These are phyloP conservation scores for Xerocomellus amylosporus DNA, from an alignment of 768 basidiomycete genomes.

Conservation along the genomic window DNA sequence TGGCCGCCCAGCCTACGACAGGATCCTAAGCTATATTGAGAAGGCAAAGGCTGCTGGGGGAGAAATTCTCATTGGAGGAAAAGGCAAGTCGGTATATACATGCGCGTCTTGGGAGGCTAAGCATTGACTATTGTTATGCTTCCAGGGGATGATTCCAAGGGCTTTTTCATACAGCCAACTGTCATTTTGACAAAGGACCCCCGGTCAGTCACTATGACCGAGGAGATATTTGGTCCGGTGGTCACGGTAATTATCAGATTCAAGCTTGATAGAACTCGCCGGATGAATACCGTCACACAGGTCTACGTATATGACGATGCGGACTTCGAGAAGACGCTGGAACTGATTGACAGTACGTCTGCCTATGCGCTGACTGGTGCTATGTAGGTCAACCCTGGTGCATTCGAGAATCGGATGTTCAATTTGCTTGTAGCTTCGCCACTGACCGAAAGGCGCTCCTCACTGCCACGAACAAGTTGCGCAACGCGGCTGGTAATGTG, in stretches of 20 bases:
- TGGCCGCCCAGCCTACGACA: slow-evolving; percentile 85
- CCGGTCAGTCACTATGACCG: slow-evolving; percentile 80
- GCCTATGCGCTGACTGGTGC: slow-evolving; percentile 93
- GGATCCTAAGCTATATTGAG: slow-evolving; percentile 75
- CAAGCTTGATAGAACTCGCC: background rate
- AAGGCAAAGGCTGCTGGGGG: slow-evolving; percentile 89
- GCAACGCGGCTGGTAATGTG: slow-evolving; percentile 92
- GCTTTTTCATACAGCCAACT: slow-evolving; percentile 93
- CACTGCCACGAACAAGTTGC: slow-evolving; percentile 74
- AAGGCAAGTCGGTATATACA: slow-evolving; percentile 42
- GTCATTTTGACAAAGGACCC: slow-evolving; percentile 93
- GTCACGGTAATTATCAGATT: slow-evolving; percentile 59
- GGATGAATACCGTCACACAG: slow-evolving; percentile 35
- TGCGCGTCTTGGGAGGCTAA: background rate
- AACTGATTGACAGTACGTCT: slow-evolving; percentile 83
- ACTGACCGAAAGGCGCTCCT: slow-evolving; percentile 77
- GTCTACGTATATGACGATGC: slow-evolving; percentile 87
- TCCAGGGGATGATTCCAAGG: slow-evolving; percentile 81
- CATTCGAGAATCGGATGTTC: slow-evolving; percentile 7
- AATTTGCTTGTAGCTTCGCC: slow-evolving; percentile 60
- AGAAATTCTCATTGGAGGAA: slow-evolving; percentile 84
- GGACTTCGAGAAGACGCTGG: slow-evolving; percentile 82
- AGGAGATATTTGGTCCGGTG: slow-evolving; percentile 98
- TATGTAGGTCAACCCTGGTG: slow-evolving; percentile 54
- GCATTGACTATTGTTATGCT: background rate